Base-by-base conservation (phyloP, 139 green algal species). In the Chlamydomonas incerta region DNA sequence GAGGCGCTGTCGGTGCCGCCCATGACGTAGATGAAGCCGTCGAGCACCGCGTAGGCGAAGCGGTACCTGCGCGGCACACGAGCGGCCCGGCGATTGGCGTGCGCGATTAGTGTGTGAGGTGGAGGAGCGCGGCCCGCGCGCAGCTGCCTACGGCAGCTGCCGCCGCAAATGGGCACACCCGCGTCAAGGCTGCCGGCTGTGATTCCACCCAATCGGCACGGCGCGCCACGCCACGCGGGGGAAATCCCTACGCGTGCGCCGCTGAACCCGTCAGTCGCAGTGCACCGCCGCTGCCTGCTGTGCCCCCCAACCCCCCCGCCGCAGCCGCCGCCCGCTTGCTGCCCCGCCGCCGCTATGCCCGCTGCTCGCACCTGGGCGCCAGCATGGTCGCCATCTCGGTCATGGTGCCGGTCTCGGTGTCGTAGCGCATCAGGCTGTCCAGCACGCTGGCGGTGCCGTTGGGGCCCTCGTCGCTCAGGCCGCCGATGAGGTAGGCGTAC, bases 11-110 rank as follows among this genome's bases (percentile, higher is more conserved):
- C 37, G 29, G 85, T 83, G 20, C 91, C 91, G 23, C 88, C 91
- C 2, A 89, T 70, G 11, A 92, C 80, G 58, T 93, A 94, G 37
- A 93, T 76, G 41, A 87, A 77, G 60, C 71, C 83, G 23, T 89
- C 65, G n/a, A 93, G 72, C 11, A 80, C 26, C 29, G 89, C 87
- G 57, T 86, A 90, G 35, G 68, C 82, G 23, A 77, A 75, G 21
- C 87, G 87, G 66, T 84, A 87, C 82, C 87, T 90, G 62, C 1
- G 20, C 41, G 41, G 41, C 5, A n/a, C n/a, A n/a, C n/a, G n/a
- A n/a, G n/a, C n/a, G n/a, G n/a, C n/a, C n/a, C n/a, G n/a, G n/a
- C n/a, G n/a, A n/a, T n/a, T n/a, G n/a, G n/a, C n/a, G n/a, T n/a
- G n/a, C n/a, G n/a, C n/a, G n/a, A n/a, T n/a, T n/a, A n/a, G n/a